Evolutionary conservation across 257 asterid species (phyloP).

Genomic region (Solanum peruvianum): DNA sequence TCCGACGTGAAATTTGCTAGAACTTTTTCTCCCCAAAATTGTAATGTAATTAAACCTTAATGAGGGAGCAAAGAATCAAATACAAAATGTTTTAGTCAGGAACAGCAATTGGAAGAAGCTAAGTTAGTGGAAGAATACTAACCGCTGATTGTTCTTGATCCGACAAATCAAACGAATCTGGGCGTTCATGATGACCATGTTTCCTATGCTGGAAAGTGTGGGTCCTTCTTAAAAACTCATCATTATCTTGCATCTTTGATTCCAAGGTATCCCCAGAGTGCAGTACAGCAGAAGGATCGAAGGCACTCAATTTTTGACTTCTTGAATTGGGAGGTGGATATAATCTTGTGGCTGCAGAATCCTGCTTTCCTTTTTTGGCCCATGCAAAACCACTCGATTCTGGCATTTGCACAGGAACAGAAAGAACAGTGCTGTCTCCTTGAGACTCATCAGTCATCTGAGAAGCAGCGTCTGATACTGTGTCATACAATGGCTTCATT

Average conservation of each 20-base stretch:
- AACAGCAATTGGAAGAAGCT: neutral
- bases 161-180: conserved; percentile 39
- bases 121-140: neutral
- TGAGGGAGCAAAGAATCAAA: neutral
- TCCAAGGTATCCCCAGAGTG: conserved; percentile 10
- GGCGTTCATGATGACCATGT: conserved; percentile 10
- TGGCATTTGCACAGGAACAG: conserved; percentile 46
- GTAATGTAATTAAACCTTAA: neutral
- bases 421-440: conserved; percentile 27
- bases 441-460: conserved; percentile 44
- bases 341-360: conserved; percentile 28
- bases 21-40: neutral
- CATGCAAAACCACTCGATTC: conserved; percentile 36
- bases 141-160: conserved; percentile 40
- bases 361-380: conserved; percentile 45
- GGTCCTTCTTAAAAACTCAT: conserved; percentile 9
- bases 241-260: conserved; percentile 19
- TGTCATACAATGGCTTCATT: conserved; percentile 37
- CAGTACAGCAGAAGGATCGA: conserved; percentile 13
- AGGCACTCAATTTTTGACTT: conserved; percentile 11
- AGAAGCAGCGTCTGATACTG: conserved; percentile 60
- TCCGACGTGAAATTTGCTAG: neutral
- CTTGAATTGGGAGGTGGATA: conserved; percentile 20
- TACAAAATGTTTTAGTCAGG: neutral
- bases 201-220: conserved; percentile 11